Base-by-base conservation (phyloP, 768 basidiomycete genomes). In the Phlebiopsis flavidoalba region DNA sequence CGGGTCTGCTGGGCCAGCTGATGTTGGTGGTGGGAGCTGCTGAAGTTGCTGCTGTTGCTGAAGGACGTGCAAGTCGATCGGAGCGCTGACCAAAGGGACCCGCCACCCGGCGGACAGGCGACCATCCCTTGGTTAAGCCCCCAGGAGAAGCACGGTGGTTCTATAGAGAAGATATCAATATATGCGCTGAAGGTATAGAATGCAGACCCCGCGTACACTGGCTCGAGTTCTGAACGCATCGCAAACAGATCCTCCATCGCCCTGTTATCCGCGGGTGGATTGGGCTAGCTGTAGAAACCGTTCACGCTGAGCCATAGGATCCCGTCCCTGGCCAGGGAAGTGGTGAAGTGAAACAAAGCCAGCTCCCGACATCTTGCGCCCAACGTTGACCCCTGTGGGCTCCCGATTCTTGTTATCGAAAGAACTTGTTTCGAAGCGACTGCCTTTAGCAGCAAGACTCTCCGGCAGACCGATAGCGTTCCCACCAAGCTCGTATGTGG, bases 341-440 rank as follows among this genome's bases (percentile, higher is more conserved):
- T n/a, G 81, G 75, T 33, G 83, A 82, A 26, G 79, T 73, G 83
- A 75, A 46, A 73, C 69, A 47, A 79, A 73, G 19, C 75, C 75
- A 37, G 36, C 43, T 2, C 37, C 54, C 40, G 54, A 17, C 36
- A 19, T 22, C 40, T 40, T 40, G 36, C 54, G 36, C n/a, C 35
- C 19, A 19, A 37, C 54, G 17, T 55, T 36, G 17, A 36, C 37
- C n/a, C n/a, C 14, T 86, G 85, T 63, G 79, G n/a, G 80, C 24
- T 75, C 72, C 17, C 73, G 68, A 33, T 69, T 68, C 71, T 89
- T 91, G n/a, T 81, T 81, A 65, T 93, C 91, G n/a, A 64, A 93
- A 93, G 72, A 92, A 91, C 70, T 92, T 93, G 35, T 90, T n/a
- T n/a, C 91, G 70, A 93, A 89, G 40, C 91, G 85, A 69, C 91